phyloP scores from a whole-genome alignment of 176 grass and related monocot genomes.

The Luzula sylvatica region DNA sequence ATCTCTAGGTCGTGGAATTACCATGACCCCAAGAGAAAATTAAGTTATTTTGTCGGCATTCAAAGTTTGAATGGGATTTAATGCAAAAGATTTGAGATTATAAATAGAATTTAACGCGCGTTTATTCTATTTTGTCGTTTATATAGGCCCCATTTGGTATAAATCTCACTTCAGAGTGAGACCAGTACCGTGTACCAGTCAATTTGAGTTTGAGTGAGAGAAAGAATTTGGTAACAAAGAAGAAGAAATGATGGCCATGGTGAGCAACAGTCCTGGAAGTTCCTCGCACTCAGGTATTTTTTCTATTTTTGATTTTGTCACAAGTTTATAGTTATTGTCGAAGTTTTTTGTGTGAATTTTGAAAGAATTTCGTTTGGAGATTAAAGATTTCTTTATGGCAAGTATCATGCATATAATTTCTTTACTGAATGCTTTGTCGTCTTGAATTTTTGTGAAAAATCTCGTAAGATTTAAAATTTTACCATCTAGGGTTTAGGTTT shows the following conservation, averaged over 20 bases:
- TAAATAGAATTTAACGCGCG: neutral
- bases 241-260: neutral
- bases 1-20: too few species aligned
- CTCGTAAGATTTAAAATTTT: too few species aligned
- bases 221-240: constrained; percentile 14
- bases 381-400: too few species aligned
- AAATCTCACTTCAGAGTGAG: neutral
- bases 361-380: too few species aligned
- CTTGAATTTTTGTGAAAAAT: too few species aligned
- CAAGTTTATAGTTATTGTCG: too few species aligned
- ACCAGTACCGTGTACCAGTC: neutral
- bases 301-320: neutral
- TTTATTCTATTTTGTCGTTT: constrained; percentile 8
- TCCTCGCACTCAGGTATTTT: constrained; percentile 15
- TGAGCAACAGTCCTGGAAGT: neutral
- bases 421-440: too few species aligned
- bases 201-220: constrained; percentile 5
- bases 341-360: too few species aligned
- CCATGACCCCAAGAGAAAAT: neutral
- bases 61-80: constrained; percentile 7
- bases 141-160: constrained; percentile 5
- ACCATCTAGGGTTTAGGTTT: too few species aligned
- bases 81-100: constrained; percentile 2
- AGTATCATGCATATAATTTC: too few species aligned
- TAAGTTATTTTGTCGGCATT: constrained; percentile 1